Conservation (phyloP, 2,329 filamentous ascomycete genomes). For the Sclerotiophoma versabilis region DNA sequence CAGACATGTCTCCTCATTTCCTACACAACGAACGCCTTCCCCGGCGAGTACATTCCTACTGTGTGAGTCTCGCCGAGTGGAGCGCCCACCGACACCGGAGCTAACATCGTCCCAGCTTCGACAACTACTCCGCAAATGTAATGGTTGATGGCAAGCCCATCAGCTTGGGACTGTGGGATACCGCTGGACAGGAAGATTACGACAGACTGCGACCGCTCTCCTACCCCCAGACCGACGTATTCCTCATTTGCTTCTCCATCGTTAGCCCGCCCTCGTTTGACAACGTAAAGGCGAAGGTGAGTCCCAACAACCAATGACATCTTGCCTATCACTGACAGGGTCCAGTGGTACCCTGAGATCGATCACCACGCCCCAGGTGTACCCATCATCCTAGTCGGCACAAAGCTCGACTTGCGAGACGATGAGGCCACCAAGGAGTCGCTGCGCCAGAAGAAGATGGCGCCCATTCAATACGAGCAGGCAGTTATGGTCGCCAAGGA, state of each 20-base stretch:
- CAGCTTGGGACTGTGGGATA: constrained; percentile 97
- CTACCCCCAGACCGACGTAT: constrained; percentile 98
- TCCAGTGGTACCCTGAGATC: constrained; percentile 95
- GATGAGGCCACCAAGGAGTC: constrained; percentile 82
- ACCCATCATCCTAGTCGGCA: constrained; percentile 95
- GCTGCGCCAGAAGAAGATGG: constrained; percentile 91
- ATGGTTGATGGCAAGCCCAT: constrained; percentile 99
- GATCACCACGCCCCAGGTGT: constrained; percentile 95
- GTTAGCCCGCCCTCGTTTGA: constrained; percentile 97
- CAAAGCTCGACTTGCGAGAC: constrained; percentile 94
- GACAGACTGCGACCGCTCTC: constrained; percentile 92
- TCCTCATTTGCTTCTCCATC: constrained; percentile 98
- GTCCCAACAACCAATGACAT: constrained; percentile 24
- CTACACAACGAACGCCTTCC: constrained; percentile 99
- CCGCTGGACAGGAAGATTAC: constrained; percentile 98
- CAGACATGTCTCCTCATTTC: constrained; percentile 99
- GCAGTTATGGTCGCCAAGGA: constrained; percentile 89
- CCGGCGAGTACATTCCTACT: constrained; percentile 99
- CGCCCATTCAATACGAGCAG: constrained; percentile 94
- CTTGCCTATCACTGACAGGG: constrained; percentile 18
- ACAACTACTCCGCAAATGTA: constrained; percentile 98
- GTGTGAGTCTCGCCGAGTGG: constrained; percentile 67
- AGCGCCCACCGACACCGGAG: constrained; percentile 16
- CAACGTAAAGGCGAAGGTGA: constrained; percentile 97
- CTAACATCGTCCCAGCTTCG: constrained; percentile 70